A percentile compares a stretch with the other conserved stretches of the same genome.
Conservation (phyloP, 768 basidiomycete species). For the Dioszegia crocea region DNA sequence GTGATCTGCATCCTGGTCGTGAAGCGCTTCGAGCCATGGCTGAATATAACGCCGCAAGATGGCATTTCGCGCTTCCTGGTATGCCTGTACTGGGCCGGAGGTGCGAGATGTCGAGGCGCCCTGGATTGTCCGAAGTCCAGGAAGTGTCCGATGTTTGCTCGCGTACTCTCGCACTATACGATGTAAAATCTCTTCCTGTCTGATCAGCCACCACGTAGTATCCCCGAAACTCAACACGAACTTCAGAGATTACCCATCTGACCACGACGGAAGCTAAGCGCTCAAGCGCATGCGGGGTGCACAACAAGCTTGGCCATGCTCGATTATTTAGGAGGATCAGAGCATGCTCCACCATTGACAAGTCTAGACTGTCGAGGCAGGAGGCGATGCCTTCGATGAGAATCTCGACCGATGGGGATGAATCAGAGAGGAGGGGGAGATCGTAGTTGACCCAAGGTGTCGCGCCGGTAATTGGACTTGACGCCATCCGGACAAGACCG, state of each 20-base stretch:
- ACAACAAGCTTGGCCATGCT: conserved; percentile 70
- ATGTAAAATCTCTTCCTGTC: conserved; percentile 61
- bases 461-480: not conserved
- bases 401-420: conserved; percentile 67
- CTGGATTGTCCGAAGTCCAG: conserved; percentile 57
- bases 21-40: conserved; percentile 67
- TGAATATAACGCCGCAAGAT: conserved; percentile 59
- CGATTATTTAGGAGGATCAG: conserved; percentile 64
- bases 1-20: conserved; percentile 57
- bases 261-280: conserved; percentile 60
- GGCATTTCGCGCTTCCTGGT: conserved; percentile 59
- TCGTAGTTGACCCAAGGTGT: conserved; percentile 59
- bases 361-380: conserved; percentile 65
- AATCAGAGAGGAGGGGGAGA: conserved; percentile 66
- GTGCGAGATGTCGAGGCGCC: not conserved
- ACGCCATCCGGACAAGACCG: not conserved
- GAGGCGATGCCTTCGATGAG: conserved; percentile 68
- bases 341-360: conserved; percentile 70
- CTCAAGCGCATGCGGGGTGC: conserved; percentile 66
- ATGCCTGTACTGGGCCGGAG: conserved; percentile 59
- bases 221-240: too few species aligned
- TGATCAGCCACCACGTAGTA: too few species aligned
- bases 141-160: conserved; percentile 58
- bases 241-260: conserved; percentile 71
- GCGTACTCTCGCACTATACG: conserved; percentile 66